Evolutionary conservation across 2,329 filamentous ascomycete species (phyloP).

Genomic region (Cercospora berteroae): DNA sequence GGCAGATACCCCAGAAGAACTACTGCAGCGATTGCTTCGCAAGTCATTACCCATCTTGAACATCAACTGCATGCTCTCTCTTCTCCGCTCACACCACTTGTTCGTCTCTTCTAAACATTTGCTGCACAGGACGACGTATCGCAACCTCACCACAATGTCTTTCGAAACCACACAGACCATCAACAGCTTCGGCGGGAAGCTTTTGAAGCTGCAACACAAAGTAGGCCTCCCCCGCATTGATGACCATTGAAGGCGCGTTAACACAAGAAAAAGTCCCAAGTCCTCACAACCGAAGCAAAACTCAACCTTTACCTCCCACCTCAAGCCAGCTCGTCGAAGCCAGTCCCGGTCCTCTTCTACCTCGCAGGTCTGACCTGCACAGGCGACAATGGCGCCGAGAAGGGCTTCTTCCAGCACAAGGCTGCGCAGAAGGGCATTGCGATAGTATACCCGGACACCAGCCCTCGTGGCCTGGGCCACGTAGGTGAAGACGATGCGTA

Average conservation of each 20-base stretch:
- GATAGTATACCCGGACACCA: constrained; percentile 93
- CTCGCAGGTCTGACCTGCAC: constrained; percentile 94
- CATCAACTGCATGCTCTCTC: not conserved
- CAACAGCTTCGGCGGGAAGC: constrained; percentile 86
- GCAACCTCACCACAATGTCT: constrained; percentile 57
- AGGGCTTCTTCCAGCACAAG: constrained; percentile 85
- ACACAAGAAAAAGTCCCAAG: constrained; percentile 55
- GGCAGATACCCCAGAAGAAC: constrained; percentile 3
- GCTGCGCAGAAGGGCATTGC: constrained; percentile 81
- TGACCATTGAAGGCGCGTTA: not conserved
- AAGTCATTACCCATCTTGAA: not conserved
- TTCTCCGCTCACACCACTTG: not conserved
- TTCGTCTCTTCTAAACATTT: not conserved
- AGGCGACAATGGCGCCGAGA: constrained; percentile 73
- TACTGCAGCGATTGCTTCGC: not conserved
- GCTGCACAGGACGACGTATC: not conserved
- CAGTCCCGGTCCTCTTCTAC: constrained; percentile 85
- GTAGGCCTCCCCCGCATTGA: constrained; percentile 19
- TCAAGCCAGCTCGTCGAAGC: constrained; percentile 58
- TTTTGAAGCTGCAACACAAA: constrained; percentile 85
- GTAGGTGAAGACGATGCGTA: constrained; percentile 81
- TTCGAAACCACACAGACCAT: constrained; percentile 90
- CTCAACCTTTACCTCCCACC: constrained; percentile 90
- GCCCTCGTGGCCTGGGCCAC: constrained; percentile 76
- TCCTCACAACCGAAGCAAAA: constrained; percentile 83